Percentiles rank a stretch among this genome's conserved stretches.
phyloP scores from a whole-genome alignment of 177 flowering plant genomes.

The Vitis hybrid region DNA sequence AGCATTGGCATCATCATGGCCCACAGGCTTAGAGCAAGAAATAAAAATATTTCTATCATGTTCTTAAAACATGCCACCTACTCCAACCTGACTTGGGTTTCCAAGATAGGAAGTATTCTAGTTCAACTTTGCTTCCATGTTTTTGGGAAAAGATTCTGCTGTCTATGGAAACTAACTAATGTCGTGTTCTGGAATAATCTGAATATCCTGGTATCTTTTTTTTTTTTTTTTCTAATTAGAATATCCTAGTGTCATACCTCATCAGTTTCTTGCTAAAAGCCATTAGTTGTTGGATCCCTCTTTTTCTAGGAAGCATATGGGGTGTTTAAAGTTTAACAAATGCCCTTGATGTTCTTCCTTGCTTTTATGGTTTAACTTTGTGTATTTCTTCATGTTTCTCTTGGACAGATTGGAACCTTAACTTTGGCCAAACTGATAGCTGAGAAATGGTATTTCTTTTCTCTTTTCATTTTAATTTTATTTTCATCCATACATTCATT shows the following conservation, averaged over 20 bases:
- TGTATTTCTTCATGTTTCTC: neutral
- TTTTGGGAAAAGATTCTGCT: neutral
- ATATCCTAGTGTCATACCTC: neutral
- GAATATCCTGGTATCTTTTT: no score
- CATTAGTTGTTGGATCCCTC: neutral
- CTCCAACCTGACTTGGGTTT: neutral
- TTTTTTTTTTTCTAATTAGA: neutral
- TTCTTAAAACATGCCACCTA: neutral
- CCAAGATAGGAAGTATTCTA: neutral
- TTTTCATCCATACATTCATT: neutral
- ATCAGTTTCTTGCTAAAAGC: neutral
- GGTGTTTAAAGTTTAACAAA: neutral
- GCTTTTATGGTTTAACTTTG: neutral
- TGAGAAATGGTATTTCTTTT: constrained; percentile 15
- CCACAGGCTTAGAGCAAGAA: no score
- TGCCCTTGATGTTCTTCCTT: neutral
- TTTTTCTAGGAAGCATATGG: neutral
- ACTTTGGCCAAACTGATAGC: neutral
- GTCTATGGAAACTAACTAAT: neutral
- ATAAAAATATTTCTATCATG: no score
- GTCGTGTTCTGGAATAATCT: neutral
- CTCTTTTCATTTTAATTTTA: neutral
- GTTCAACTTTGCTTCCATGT: neutral
- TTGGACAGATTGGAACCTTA: constrained; percentile 14
- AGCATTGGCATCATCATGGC: no score